Conservation (phyloP, 2,329 filamentous ascomycete genomes). For the Colletotrichum falcatum region DNA sequence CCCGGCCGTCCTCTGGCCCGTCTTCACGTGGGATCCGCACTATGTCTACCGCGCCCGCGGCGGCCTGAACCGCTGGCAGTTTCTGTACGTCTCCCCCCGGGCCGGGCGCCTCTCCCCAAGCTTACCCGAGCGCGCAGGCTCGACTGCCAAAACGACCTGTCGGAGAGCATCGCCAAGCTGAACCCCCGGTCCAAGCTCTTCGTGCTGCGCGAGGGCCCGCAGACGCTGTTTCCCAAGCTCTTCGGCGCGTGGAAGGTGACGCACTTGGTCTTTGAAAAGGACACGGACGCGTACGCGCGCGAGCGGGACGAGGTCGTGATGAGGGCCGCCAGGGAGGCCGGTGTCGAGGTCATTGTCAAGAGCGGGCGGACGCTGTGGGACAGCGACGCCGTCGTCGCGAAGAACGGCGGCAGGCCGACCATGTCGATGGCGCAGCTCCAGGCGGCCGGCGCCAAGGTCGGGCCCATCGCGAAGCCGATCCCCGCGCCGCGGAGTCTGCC, state of each 20-base stretch:
- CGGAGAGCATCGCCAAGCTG: constrained; percentile 73
- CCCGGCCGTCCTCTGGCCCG: constrained; percentile 76
- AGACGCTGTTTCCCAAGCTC: constrained; percentile 77
- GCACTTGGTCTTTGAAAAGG: constrained; percentile 83
- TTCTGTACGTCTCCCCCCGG: constrained; percentile 61
- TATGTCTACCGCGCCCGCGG: constrained; percentile 80
- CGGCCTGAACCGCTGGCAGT: constrained; percentile 81
- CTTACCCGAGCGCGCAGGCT: constrained; percentile 57
- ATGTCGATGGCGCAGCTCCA: constrained; percentile 80
- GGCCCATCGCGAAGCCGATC: constrained; percentile 70
- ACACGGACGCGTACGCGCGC: constrained; percentile 79
- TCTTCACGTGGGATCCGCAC: constrained; percentile 86
- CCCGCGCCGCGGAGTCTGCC: constrained; percentile 70
- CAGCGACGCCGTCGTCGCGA: constrained; percentile 74
- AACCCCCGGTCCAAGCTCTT: constrained; percentile 79
- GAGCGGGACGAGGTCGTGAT: constrained; percentile 72
- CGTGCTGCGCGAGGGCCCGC: constrained; percentile 77
- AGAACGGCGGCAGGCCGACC: constrained; percentile 76
- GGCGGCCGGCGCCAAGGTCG: constrained; percentile 71
- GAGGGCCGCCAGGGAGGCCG: constrained; percentile 70
- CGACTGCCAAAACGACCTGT: constrained; percentile 80
- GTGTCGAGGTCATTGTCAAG: constrained; percentile 74
- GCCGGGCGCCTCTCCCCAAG: background rate
- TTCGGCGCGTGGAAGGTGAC: constrained; percentile 80
- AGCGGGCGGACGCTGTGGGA: constrained; percentile 80